phyloP scores from a whole-genome alignment of 2,329 filamentous ascomycete genomes.

The Phyllosticta citriasiana region DNA sequence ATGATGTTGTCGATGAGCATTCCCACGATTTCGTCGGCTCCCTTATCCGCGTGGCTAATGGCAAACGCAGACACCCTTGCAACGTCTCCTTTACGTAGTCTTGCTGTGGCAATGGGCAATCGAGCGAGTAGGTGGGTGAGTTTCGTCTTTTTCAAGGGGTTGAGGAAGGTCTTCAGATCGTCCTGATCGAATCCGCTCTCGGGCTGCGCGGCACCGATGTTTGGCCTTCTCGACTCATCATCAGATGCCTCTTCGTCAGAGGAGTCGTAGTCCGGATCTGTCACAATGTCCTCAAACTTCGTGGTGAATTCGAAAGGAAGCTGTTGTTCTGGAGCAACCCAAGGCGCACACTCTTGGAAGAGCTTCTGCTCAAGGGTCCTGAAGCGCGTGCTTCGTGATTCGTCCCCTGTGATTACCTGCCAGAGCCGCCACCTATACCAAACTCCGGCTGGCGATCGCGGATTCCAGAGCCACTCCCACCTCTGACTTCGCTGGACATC shows the following conservation, averaged over 20 bases:
- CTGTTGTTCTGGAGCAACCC: slow-evolving; percentile 63
- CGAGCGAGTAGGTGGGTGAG: slow-evolving; percentile 75
- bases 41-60: slow-evolving; percentile 73
- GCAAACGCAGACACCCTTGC: slow-evolving; percentile 81
- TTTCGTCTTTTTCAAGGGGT: slow-evolving; percentile 74
- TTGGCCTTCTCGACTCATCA: slow-evolving; percentile 36
- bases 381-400: slow-evolving; percentile 21
- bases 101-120: slow-evolving; percentile 64
- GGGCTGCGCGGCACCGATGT: slow-evolving; percentile 33
- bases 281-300: slow-evolving; percentile 66
- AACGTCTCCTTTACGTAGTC: slow-evolving; percentile 73
- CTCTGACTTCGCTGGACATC: slow-evolving; percentile 79
- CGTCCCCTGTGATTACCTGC: slow-evolving; percentile 64
- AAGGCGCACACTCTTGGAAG: slow-evolving; percentile 68
- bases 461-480: slow-evolving; percentile 92
- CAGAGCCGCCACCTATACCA: slow-evolving; percentile 93
- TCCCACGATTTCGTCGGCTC: slow-evolving; percentile 84
- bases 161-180: slow-evolving; percentile 56
- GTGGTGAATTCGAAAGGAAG: slow-evolving; percentile 77
- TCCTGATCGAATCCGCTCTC: slow-evolving; percentile 15
- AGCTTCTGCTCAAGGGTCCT: slow-evolving; percentile 17
- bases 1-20: slow-evolving; percentile 76
- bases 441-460: slow-evolving; percentile 64
- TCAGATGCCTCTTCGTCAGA: slow-evolving; percentile 72
- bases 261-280: slow-evolving; percentile 76